A percentile compares a stretch with the other conserved stretches of the same genome.
Evolutionary conservation across 495 filamentous ascomycete genomes (phyloP).

Genomic region (Thozetella sp.): DNA sequence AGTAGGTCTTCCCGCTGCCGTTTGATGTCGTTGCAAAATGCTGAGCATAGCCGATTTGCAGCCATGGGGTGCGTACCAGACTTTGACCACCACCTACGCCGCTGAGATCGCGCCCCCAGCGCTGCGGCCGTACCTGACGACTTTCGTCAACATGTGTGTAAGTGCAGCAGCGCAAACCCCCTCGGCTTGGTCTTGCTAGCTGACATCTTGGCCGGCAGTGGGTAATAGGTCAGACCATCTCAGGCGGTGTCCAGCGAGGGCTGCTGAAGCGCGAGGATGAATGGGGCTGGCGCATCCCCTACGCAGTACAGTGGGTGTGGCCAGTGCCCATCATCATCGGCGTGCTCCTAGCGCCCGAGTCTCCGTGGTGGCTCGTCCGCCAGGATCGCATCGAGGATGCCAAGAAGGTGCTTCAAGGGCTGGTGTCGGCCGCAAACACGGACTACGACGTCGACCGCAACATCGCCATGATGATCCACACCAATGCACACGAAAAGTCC

Average conservation of each 20-base stretch:
- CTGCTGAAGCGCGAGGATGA: slow-evolving; percentile 58
- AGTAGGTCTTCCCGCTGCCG: slow-evolving; percentile 16
- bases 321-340: slow-evolving; percentile 73
- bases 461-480: slow-evolving; percentile 84
- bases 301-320: slow-evolving; percentile 86
- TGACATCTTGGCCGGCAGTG: slow-evolving; percentile 32
- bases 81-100: slow-evolving; percentile 75
- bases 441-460: slow-evolving; percentile 76
- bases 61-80: slow-evolving; percentile 74
- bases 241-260: slow-evolving; percentile 69
- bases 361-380: slow-evolving; percentile 82
- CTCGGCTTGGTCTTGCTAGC: too few relatives aligned
- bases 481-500: slow-evolving; percentile 72
- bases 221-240: slow-evolving; percentile 78
- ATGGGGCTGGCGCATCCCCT: slow-evolving; percentile 67
- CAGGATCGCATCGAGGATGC: slow-evolving; percentile 69
- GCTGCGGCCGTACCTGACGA: slow-evolving; percentile 73
- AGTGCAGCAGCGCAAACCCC: not conserved
- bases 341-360: slow-evolving; percentile 73
- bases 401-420: slow-evolving; percentile 65
- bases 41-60: slow-evolving; percentile 38
- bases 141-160: slow-evolving; percentile 76
- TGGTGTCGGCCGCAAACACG: slow-evolving; percentile 59
- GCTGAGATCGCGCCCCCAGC: slow-evolving; percentile 77
- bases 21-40: slow-evolving; percentile 1